A percentile compares a stretch with the other conserved stretches of the same genome.
phyloP scores from a whole-genome alignment of 2,329 filamentous ascomycete species.

The Thielaviopsis populi region DNA sequence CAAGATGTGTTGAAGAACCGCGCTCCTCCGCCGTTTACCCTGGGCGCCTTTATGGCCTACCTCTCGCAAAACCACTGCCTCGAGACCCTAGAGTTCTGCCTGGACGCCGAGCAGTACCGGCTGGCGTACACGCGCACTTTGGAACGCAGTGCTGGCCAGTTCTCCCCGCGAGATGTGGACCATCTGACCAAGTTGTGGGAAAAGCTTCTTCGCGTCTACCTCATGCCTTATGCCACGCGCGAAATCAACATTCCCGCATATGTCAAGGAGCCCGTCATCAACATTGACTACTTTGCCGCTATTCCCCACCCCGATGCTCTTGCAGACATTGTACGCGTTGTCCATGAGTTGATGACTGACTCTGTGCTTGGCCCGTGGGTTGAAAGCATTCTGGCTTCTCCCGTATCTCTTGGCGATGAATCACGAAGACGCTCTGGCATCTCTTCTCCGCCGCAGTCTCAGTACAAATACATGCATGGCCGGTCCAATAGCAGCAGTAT shows the following conservation, averaged over 20 bases:
- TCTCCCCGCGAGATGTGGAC: constrained; percentile 33
- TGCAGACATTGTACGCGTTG: constrained; percentile 69
- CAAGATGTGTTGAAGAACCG: constrained; percentile 76
- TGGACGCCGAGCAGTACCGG: constrained; percentile 79
- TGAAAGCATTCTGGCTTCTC: constrained; percentile 22
- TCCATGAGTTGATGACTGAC: constrained; percentile 95
- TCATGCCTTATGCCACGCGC: constrained; percentile 65
- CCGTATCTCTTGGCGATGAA: constrained; percentile 32
- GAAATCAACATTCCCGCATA: constrained; percentile 83
- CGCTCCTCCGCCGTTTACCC: constrained; percentile 75
- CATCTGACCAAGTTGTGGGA: constrained; percentile 74
- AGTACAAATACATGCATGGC: constrained; percentile 5
- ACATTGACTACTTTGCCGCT: constrained; percentile 22
- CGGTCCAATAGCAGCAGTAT: constrained; percentile 2
- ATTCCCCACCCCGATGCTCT: constrained; percentile 63
- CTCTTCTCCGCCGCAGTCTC: neutral
- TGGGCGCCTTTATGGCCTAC: constrained; percentile 90
- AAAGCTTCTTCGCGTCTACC: constrained; percentile 78
- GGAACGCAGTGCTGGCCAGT: constrained; percentile 20
- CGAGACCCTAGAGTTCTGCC: constrained; percentile 90
- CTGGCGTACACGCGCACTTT: constrained; percentile 37
- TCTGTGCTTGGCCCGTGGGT: constrained; percentile 87
- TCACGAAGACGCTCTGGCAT: neutral
- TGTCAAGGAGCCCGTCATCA: constrained; percentile 48
- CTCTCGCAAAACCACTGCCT: constrained; percentile 93